A percentile compares a stretch with the other conserved stretches of the same genome.
These are phyloP conservation scores for Colletotrichum kahawae DNA, from an alignment of 2,329 filamentous ascomycete species.

Conservation along the genomic window DNA sequence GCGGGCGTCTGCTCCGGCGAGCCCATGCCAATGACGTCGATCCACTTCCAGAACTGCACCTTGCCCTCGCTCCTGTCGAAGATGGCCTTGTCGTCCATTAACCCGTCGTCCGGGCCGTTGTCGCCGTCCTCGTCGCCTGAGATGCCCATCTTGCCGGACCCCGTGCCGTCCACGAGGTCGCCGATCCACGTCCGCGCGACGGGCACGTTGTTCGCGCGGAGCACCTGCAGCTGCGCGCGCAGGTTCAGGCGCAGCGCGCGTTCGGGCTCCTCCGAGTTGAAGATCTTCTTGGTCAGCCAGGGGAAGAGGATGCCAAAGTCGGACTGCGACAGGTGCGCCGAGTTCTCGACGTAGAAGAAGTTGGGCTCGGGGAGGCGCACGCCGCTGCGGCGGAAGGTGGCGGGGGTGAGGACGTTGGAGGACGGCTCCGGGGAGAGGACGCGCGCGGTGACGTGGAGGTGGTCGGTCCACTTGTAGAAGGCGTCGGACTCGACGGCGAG, in stretches of 20 bases:
- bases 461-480: constrained; percentile 79
- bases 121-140: constrained; percentile 5
- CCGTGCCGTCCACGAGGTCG: constrained; percentile 54
- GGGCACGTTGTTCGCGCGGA: constrained; percentile 54
- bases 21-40: constrained; percentile 58
- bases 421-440: constrained; percentile 64
- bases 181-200: constrained; percentile 54
- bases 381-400: constrained; percentile 46
- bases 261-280: constrained; percentile 62
- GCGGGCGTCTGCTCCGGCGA: constrained; percentile 21
- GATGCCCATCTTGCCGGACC: constrained; percentile 36
- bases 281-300: constrained; percentile 65
- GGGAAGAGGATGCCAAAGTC: constrained; percentile 87
- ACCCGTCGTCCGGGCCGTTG: constrained; percentile 36
- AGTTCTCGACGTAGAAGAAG: constrained; percentile 75
- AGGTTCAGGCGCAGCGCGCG: constrained; percentile 57
- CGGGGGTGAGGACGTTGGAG: constrained; percentile 43
- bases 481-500: constrained; percentile 77
- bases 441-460: constrained; percentile 72
- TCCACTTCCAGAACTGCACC: constrained; percentile 57
- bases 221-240: constrained; percentile 53
- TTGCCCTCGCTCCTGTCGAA: constrained; percentile 45
- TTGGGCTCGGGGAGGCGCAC: constrained; percentile 57
- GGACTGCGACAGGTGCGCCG: constrained; percentile 82
- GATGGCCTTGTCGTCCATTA: constrained; percentile 55